Conservation (phyloP, 345 rosid species). For the Nephelium lappaceum region DNA sequence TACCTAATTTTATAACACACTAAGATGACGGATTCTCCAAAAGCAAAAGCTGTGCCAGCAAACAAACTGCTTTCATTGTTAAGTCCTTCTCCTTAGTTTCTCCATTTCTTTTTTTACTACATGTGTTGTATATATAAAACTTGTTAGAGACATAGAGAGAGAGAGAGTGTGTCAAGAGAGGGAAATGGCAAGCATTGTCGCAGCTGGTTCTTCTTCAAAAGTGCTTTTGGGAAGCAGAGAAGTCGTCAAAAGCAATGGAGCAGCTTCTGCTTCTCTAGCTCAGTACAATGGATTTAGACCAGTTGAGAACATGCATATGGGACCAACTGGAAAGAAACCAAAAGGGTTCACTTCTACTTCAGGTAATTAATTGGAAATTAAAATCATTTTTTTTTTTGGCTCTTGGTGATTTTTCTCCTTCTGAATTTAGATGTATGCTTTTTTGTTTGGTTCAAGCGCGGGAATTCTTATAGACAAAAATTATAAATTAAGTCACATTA, state of each 20-base stretch:
- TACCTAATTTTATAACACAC: neutral
- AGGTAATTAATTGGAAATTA: conserved; percentile 25
- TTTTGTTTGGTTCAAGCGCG: neutral
- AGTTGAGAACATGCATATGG: conserved; percentile 28
- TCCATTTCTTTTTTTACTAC: neutral
- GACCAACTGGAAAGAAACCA: conserved; percentile 23
- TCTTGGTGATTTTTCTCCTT: neutral
- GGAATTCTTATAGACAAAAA: neutral
- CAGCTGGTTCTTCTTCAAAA: conserved; percentile 37
- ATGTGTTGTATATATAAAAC: neutral
- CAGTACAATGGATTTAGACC: conserved; percentile 50
- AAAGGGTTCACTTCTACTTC: conserved; percentile 27
- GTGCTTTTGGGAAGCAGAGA: conserved; percentile 35
- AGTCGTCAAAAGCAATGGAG: conserved; percentile 22
- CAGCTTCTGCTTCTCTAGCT: conserved; percentile 24
- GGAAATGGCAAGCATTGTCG: conserved; percentile 45
- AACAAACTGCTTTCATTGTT: conserved; percentile 23
- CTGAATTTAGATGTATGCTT: neutral
- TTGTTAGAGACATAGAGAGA: neutral
- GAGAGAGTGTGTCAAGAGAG: neutral
- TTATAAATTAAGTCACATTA: no score
- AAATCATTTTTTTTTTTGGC: no score
- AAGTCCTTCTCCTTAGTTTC: conserved; percentile 12
- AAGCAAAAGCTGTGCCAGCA: neutral
- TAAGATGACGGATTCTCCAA: conserved; percentile 37